Base-by-base conservation (phyloP, 228 moss, liverwort and hornwort genomes). In the Sphagnum fallax region DNA sequence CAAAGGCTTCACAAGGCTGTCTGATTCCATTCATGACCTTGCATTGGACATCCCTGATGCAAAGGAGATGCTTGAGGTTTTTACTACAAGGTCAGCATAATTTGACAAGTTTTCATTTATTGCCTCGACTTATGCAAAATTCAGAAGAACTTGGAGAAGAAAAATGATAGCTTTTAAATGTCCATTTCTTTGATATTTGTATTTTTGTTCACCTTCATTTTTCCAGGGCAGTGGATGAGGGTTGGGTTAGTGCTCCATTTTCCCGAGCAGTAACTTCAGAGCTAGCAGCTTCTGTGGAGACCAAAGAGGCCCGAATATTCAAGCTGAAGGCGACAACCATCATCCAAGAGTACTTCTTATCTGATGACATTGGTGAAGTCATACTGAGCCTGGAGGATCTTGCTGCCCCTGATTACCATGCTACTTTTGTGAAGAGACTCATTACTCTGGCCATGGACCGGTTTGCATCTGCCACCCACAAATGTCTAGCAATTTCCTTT, bases 351-450 rank as follows among this genome's bases (percentile, higher is more conserved):
- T 96, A 96, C 74, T 96, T 96, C 71, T 77, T 91, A 53, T 96
- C 96, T 4, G 96, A 91, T 79, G 96, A 96, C 70, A 96, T 92
- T 13, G 82, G 77, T 55, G 96, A 96, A 84, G 96, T 92, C 52
- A 80, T 92, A 47, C 76, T 84, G 50, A 96, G 91, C 75, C 82
- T 96, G 81, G 96, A 96, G 80, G 96, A 96, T 61, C 96, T 96
- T 67, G 92, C 89, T 53, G 89, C 87, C 67, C 96, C 96, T 65
- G 96, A 96, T 63, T 89, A 81, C 65, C 83, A 96, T 75, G 75
- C 91, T 58, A 71, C 72, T 47, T 96, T 96, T 69, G 81, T 96
- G 65, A 96, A 96, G 75, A 76, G 77, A 64, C 86, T 96, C 52
- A 84, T 96, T 50, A 91, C 92, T 47, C 70, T 92, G 73, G 96